These are phyloP conservation scores for Phytophthora cryptogea DNA, from an alignment of 352 stramenopile genomes.

Conservation along the genomic window DNA sequence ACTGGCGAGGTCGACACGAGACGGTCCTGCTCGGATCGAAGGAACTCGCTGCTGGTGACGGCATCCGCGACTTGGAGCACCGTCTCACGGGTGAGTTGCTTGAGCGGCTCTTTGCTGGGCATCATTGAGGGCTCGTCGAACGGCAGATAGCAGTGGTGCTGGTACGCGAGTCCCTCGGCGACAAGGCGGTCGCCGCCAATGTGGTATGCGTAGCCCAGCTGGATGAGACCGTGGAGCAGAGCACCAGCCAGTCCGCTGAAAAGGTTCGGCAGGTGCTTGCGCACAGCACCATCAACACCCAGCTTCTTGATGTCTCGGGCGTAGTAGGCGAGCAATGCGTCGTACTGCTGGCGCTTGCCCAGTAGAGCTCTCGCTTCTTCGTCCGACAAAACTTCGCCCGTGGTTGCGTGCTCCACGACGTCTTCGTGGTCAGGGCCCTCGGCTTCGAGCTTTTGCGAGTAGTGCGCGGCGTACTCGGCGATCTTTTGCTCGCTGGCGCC, in stretches of 20 bases:
- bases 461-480: slow-evolving; percentile 32
- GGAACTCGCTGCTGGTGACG: slow-evolving; percentile 30
- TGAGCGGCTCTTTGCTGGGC: slow-evolving; percentile 16
- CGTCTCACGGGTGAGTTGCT: slow-evolving; percentile 26
- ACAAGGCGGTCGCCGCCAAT: slow-evolving; percentile 40
- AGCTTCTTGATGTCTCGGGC: slow-evolving; percentile 31
- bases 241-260: slow-evolving; percentile 38
- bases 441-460: slow-evolving; percentile 36
- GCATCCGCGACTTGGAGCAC: slow-evolving; percentile 24
- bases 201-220: slow-evolving; percentile 46
- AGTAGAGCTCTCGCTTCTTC: slow-evolving; percentile 28
- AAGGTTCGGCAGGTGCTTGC: slow-evolving; percentile 36
- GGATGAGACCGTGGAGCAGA: slow-evolving; percentile 49
- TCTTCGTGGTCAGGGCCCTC: slow-evolving; percentile 35
- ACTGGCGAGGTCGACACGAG: slow-evolving; percentile 23
- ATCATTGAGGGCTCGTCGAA: slow-evolving; percentile 34
- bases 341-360: slow-evolving; percentile 36
- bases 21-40: slow-evolving; percentile 32
- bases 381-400: slow-evolving; percentile 16
- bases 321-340: slow-evolving; percentile 37
- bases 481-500: slow-evolving; percentile 40
- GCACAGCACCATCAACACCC: slow-evolving; percentile 33
- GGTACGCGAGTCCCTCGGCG: slow-evolving; percentile 43
- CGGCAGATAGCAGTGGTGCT: slow-evolving; percentile 39
- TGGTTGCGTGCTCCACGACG: slow-evolving; percentile 12